A percentile compares a stretch with the other conserved stretches of the same genome.
phyloP scores from a whole-genome alignment of 2,329 filamentous ascomycete genomes.

The Penicillium sp. region DNA sequence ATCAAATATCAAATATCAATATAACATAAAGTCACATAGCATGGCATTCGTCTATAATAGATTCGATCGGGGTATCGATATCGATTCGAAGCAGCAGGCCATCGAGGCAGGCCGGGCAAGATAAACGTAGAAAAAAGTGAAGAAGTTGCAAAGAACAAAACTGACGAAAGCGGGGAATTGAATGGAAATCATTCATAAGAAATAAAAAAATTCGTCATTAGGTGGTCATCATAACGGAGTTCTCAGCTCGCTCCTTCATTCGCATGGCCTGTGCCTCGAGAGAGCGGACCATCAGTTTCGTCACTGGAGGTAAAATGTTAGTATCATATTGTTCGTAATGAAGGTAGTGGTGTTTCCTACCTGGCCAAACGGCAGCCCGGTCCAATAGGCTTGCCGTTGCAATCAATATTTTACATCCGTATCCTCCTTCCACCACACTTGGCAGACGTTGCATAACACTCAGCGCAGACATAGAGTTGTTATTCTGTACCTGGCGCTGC shows the following conservation, averaged over 20 bases:
- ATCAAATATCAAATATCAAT: background rate
- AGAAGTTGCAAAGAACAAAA: background rate
- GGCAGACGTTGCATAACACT: constrained; percentile 55
- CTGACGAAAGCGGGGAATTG: background rate
- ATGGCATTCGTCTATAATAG: constrained; percentile 24
- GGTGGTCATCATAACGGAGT: constrained; percentile 32
- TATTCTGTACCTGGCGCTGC: constrained; percentile 58
- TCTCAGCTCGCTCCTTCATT: constrained; percentile 59
- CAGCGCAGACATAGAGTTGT: constrained; percentile 54
- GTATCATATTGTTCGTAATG: background rate
- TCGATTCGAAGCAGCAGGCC: constrained; percentile 3
- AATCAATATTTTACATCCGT: constrained; percentile 79
- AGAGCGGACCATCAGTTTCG: constrained; percentile 67
- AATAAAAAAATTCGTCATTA: constrained; percentile 15
- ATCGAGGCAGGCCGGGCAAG: background rate
- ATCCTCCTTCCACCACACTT: constrained; percentile 67
- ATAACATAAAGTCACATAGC: constrained; percentile 9
- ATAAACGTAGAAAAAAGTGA: background rate
- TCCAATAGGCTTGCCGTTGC: constrained; percentile 85
- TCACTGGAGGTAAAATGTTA: constrained; percentile 48
- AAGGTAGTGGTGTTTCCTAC: constrained; percentile 51
- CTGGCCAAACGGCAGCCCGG: constrained; percentile 88
- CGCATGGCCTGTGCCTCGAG: constrained; percentile 64
- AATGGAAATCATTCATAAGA: constrained; percentile 1
- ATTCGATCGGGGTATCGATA: constrained; percentile 18